Evolutionary conservation across 345 rosid species (phyloP).

Genomic region (Viola odorata): DNA sequence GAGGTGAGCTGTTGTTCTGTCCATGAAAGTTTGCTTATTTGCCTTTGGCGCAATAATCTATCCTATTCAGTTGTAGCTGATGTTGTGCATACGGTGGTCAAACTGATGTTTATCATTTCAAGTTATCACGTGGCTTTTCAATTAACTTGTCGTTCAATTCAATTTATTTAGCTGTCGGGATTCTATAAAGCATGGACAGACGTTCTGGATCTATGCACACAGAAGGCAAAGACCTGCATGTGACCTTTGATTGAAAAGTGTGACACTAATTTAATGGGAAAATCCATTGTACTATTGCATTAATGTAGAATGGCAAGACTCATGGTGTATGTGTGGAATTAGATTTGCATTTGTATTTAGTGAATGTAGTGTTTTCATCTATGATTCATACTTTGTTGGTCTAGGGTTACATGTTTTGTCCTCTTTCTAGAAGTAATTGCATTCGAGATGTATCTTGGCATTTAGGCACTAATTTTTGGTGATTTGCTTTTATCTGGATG

Average conservation of each 20-base stretch:
- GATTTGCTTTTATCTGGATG: conserved; percentile 12
- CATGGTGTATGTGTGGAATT: background rate
- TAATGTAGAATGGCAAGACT: too few species aligned
- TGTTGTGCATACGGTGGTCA: background rate
- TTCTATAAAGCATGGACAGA: background rate
- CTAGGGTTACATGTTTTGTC: background rate
- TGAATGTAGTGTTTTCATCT: background rate
- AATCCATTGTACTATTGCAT: too few species aligned
- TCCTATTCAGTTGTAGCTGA: background rate
- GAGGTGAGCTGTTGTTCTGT: conserved; percentile 44
- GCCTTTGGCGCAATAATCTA: conserved; percentile 1
- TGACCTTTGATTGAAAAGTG: background rate
- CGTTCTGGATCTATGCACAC: background rate
- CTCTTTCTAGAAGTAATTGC: background rate
- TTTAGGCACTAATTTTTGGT: conserved; percentile 6
- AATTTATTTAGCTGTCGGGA: background rate
- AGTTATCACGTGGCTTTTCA: background rate
- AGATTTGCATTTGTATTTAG: background rate
- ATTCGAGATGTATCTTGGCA: background rate
- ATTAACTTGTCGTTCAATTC: background rate
- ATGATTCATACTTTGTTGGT: conserved; percentile 2
- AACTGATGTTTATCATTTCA: background rate
- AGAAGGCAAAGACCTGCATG: background rate
- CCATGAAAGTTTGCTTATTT: conserved; percentile 1
- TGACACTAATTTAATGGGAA: too few species aligned